Evolutionary conservation across 768 basidiomycete species (phyloP).

Genomic region (Tricholoma hemisulphureum): DNA sequence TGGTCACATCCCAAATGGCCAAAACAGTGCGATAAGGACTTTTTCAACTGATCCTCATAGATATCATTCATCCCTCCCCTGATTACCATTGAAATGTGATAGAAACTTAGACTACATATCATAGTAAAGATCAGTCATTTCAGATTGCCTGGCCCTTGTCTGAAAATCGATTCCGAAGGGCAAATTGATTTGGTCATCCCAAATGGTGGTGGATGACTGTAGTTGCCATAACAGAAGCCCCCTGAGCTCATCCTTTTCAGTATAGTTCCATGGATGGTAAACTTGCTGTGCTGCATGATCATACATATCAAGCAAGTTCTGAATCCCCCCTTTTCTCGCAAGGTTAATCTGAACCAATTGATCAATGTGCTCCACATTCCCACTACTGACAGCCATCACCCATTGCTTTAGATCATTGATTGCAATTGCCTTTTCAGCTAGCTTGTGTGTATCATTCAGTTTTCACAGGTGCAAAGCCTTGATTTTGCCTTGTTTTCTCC

Average conservation of each 20-base stretch:
- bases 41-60: too few species aligned
- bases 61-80: too few species aligned
- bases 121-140: too few species aligned
- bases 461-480: not conserved
- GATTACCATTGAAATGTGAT: too few species aligned
- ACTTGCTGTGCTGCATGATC: slow-evolving; percentile 12
- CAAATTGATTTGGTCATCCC: too few species aligned
- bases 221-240: slow-evolving; percentile 18
- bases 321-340: slow-evolving; percentile 13
- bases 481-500: slow-evolving; percentile 2
- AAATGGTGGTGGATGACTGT: too few species aligned
- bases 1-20: too few species aligned
- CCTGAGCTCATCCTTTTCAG: slow-evolving; percentile 18
- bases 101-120: too few species aligned
- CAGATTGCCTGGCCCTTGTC: too few species aligned
- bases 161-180: too few species aligned
- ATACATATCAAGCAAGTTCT: slow-evolving; percentile 13
- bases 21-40: too few species aligned
- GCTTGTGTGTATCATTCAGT: not conserved
- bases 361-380: slow-evolving; percentile 13
- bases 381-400: slow-evolving; percentile 12
- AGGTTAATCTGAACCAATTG: slow-evolving; percentile 7
- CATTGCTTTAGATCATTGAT: too few species aligned
- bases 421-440: not conserved
- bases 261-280: slow-evolving; percentile 17